These are phyloP conservation scores for Russula lepida DNA, from an alignment of 768 basidiomycete species.

Conservation along the genomic window DNA sequence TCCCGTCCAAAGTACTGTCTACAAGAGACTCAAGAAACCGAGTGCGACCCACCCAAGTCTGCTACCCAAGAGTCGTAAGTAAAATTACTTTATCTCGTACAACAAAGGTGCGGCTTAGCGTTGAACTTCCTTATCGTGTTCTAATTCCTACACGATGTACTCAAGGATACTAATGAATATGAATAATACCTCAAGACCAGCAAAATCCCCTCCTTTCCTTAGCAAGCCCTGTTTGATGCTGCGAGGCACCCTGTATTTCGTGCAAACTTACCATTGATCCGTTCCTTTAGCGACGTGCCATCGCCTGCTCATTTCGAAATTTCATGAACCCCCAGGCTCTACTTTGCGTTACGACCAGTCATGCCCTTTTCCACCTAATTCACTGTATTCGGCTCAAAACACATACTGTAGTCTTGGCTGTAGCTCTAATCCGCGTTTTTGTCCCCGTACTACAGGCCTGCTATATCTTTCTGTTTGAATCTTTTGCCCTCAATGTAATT, in stretches of 20 bases:
- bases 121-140: neutral
- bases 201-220: neutral
- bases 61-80: conserved; percentile 13
- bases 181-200: neutral
- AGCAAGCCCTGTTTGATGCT: neutral
- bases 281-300: neutral
- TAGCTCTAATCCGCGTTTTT: neutral
- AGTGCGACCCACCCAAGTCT: conserved; percentile 11
- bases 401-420: neutral
- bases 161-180: conserved; percentile 1
- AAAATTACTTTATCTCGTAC: neutral
- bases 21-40: neutral
- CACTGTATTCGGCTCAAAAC: neutral
- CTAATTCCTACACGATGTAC: neutral
- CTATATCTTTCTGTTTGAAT: neutral
- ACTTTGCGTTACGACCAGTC: neutral
- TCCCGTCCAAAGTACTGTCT: neutral
- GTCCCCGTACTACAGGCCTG: neutral
- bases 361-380: neutral
- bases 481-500: neutral
- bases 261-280: neutral
- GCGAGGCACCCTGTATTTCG: neutral
- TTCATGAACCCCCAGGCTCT: neutral
- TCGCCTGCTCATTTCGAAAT: neutral
- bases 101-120: conserved; percentile 4